Evolutionary conservation across 192 early-diverging fungal genomes (phyloP).

Genomic region (Lunasporangiospora selenospora): DNA sequence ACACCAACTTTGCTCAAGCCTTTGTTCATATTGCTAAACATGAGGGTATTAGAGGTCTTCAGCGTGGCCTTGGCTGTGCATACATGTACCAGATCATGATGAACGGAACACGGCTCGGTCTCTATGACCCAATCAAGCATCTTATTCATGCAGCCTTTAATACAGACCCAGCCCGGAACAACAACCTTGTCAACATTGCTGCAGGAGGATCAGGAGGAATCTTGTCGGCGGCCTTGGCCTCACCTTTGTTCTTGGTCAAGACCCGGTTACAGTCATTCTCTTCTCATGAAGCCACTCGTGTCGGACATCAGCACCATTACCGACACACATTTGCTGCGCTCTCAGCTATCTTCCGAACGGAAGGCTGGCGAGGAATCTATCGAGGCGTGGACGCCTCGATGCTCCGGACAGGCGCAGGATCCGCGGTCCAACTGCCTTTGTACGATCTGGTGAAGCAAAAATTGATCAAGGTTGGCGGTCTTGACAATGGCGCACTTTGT

Average conservation of each 20-base stretch:
- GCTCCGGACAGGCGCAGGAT: conserved; percentile 87
- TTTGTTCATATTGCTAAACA: conserved; percentile 76
- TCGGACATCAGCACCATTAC: conserved; percentile 91
- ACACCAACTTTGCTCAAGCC: conserved; percentile 81
- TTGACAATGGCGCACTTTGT: conserved; percentile 65
- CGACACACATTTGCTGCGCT: conserved; percentile 70
- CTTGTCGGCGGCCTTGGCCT: conserved; percentile 81
- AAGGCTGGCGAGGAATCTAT: conserved; percentile 84
- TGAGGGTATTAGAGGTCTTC: conserved; percentile 88
- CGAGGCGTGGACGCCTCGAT: conserved; percentile 90
- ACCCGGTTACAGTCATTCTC: conserved; percentile 84
- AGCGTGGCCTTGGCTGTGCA: conserved; percentile 82
- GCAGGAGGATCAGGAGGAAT: conserved; percentile 82
- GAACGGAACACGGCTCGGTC: conserved; percentile 91
- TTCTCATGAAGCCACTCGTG: conserved; percentile 58
- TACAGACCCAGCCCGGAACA: conserved; percentile 39
- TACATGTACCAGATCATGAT: conserved; percentile 93
- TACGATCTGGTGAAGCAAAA: conserved; percentile 85
- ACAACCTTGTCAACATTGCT: conserved; percentile 68
- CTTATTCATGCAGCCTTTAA: conserved; percentile 54
- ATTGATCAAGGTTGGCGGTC: conserved; percentile 61
- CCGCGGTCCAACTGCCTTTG: conserved; percentile 87
- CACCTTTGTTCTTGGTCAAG: conserved; percentile 92
- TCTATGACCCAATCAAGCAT: conserved; percentile 87
- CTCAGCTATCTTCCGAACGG: conserved; percentile 65